These are phyloP conservation scores for Chaetomium sp. DNA, from an alignment of 2,329 filamentous ascomycete genomes.

Conservation along the genomic window DNA sequence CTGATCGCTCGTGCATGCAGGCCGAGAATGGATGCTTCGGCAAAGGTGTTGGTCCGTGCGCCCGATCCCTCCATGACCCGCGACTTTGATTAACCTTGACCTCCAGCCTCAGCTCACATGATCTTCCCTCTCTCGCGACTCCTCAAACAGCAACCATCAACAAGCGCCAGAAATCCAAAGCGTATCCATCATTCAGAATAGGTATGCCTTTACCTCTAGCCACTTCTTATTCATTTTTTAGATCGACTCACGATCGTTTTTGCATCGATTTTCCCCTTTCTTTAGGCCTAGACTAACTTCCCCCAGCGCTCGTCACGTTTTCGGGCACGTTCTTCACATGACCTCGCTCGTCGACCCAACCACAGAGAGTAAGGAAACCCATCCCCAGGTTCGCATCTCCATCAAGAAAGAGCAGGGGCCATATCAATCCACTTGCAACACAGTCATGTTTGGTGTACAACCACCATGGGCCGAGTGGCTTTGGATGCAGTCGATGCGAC, in stretches of 20 bases:
- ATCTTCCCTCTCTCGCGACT: constrained; percentile 33
- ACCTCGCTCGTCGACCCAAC: constrained; percentile 32
- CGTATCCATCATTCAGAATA: constrained; percentile 31
- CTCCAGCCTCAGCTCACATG: constrained; percentile 37
- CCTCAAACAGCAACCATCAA: constrained; percentile 25
- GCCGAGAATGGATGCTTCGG: constrained; percentile 14
- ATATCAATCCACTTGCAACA: constrained; percentile 1
- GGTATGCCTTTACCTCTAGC: constrained; percentile 30
- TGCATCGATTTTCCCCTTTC: constrained; percentile 15
- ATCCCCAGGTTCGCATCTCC: constrained; percentile 9
- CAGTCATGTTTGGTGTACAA: constrained; percentile 2
- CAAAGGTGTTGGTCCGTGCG: constrained; percentile 32
- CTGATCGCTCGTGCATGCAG: constrained; percentile 28
- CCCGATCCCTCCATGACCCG: constrained; percentile 20
- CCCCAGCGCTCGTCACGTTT: constrained; percentile 36
- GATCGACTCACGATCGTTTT: constrained; percentile 21
- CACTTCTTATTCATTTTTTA: neutral
- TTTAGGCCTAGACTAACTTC: constrained; percentile 29
- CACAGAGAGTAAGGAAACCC: constrained; percentile 29
- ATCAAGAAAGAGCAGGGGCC: constrained; percentile 16
- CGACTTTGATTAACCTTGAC: constrained; percentile 27
- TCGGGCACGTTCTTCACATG: constrained; percentile 38
- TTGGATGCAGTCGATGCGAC: neutral
- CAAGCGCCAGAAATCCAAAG: constrained; percentile 10
- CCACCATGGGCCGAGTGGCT: neutral